Evolutionary conservation across 2,329 filamentous ascomycete species (phyloP), one percentile per base, ranked within the genome.

Genomic region (Fusarium oligoseptatum): DNA sequence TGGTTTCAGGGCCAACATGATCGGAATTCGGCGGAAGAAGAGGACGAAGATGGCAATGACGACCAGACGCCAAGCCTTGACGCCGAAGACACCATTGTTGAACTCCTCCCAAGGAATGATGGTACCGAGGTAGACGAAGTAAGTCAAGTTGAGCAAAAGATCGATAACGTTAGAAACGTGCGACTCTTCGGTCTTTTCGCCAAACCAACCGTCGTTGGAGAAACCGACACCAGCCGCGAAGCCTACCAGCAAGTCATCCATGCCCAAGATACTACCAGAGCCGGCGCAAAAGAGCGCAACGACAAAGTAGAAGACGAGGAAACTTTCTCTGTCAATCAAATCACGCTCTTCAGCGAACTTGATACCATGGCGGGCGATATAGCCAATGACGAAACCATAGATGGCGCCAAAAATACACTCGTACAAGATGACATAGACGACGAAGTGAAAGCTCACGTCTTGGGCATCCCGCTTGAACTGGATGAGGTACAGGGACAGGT

Each of bases 101-200:
- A 92, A 99, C 82, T 95, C 92, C 78, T 93, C 91, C 97, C 97
- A 99, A 1, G 97, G 97, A 71, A 99, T 97, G 82, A 99, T 98
- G 64, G 97, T 95, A 63, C 97, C 97, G 74, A 99, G 93, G 82
- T 97, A 99, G 77, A 99, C 97, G 83, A 99, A 99, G 84, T 98
- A 99, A 3, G 96, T 90, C 91, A 99, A 90, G 84, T 99, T 99
- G 86, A 99, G 92, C 71, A 99, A 87, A 82, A 99, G 84, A 87
- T 99, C 97, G 80, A 99, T 99, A 81, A 99, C 97, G 90, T 99
- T 98, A 82, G 96, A 98, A 11, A 99, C 97, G 82, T 98, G 97
- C 0, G 97, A 96, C 83, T 99, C 97, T 81, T 99, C 97, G 0
- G 97, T 99, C 87, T 98, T 98, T 80, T 98, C 94, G 17, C 94